Evolutionary conservation across 169 alveolate genomes (phyloP).

Genomic region (Cryptosporidium meleagridis): DNA sequence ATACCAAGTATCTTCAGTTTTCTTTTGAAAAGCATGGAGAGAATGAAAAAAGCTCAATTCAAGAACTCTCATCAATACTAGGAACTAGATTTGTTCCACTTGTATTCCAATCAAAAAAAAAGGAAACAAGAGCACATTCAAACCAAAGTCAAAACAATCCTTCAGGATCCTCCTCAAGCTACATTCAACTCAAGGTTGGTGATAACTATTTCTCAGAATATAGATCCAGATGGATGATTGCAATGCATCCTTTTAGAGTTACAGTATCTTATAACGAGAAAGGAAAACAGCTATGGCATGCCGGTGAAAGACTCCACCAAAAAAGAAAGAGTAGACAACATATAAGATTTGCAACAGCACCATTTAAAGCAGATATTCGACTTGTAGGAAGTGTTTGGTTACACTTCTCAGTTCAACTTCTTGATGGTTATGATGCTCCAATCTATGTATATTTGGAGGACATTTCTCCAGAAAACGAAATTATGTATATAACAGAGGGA

Average conservation of each 20-base stretch:
- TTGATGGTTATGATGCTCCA: conserved; percentile 77
- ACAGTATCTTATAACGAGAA: conserved; percentile 74
- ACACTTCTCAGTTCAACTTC: conserved; percentile 64
- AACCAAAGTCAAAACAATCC: background rate
- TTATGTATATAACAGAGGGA: conserved; percentile 78
- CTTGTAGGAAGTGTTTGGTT: conserved; percentile 78
- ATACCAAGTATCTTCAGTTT: conserved; percentile 67
- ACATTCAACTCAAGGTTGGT: conserved; percentile 56
- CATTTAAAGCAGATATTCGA: conserved; percentile 46
- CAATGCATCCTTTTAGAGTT: conserved; percentile 80
- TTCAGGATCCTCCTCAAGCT: conserved; percentile 4
- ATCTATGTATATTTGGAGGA: conserved; percentile 79
- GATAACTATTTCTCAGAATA: conserved; percentile 69
- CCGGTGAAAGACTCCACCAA: conserved; percentile 51
- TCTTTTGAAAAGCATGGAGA: conserved; percentile 52
- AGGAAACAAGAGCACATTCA: conserved; percentile 31
- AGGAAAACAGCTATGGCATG: conserved; percentile 60
- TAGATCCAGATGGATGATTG: conserved; percentile 79
- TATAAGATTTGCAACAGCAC: conserved; percentile 71
- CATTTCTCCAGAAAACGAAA: conserved; percentile 65
- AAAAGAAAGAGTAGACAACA: conserved; percentile 56
- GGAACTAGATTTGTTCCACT: conserved; percentile 60
- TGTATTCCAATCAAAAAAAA: conserved; percentile 24
- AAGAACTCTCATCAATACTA: conserved; percentile 25
- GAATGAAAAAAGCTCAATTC: conserved; percentile 47